Evolutionary conservation across 2,329 filamentous ascomycete species (phyloP).

Genomic region (Dichotomopilus funicola): DNA sequence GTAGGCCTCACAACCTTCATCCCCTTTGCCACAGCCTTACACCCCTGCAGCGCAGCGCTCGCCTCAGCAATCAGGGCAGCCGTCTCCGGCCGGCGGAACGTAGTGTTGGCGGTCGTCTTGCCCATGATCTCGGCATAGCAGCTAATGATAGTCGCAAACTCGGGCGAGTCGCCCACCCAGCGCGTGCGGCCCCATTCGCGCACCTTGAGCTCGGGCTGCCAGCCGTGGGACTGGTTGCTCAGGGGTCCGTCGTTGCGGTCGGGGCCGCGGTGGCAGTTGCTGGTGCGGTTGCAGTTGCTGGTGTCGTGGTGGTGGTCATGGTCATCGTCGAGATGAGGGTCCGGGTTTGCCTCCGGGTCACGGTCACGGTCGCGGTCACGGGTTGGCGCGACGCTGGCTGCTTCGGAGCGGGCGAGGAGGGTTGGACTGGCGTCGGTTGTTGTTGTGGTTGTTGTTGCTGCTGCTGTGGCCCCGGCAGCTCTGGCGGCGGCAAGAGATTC

Average conservation of each 20-base stretch:
- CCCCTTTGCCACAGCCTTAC: conserved; percentile 29
- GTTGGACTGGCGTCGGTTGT: not conserved
- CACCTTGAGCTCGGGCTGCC: conserved; percentile 1
- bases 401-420: too few species aligned
- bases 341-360: too few species aligned
- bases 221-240: not conserved
- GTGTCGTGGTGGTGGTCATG: not conserved
- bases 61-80: conserved; percentile 24
- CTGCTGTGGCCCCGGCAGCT: not conserved
- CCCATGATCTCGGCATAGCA: conserved; percentile 26
- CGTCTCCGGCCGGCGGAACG: conserved; percentile 22
- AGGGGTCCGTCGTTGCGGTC: not conserved
- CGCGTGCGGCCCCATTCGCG: conserved; percentile 2
- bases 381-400: too few species aligned
- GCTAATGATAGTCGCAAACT: conserved; percentile 27
- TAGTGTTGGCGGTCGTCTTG: conserved; percentile 12
- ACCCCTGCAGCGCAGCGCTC: conserved; percentile 28
- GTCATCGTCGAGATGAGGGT: not conserved
- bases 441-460: not conserved
- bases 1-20: conserved; percentile 32
- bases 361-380: too few species aligned
- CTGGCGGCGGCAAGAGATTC: too few species aligned
- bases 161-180: conserved; percentile 1
- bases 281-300: not conserved
- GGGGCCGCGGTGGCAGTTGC: not conserved